These are phyloP conservation scores for Acanthochlamys bracteata DNA, from an alignment of 106 monocot genomes.

Conservation along the genomic window DNA sequence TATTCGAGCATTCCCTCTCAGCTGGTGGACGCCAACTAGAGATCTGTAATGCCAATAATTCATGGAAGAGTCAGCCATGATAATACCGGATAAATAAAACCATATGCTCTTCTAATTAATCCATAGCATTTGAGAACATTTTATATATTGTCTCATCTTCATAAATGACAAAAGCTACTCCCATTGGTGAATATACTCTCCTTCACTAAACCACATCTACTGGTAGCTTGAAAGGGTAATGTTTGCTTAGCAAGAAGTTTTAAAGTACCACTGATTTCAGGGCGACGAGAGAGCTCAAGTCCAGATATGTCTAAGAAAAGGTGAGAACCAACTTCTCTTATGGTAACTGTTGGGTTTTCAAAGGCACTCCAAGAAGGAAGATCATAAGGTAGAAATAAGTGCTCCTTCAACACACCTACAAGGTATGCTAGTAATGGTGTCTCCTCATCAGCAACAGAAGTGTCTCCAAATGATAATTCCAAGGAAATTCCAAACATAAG, in stretches of 20 bases:
- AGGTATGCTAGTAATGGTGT: too few relatives aligned
- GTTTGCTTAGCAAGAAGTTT: slow-evolving; percentile 68
- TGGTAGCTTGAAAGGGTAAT: slow-evolving; percentile 78
- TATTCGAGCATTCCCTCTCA: slow-evolving; percentile 41
- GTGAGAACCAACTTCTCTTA: slow-evolving; percentile 57
- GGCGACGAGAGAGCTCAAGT: slow-evolving; percentile 82
- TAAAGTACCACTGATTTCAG: slow-evolving; percentile 77
- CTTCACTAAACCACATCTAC: slow-evolving; percentile 86
- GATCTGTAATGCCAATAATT: slow-evolving; percentile 82
- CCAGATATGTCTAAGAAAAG: slow-evolving; percentile 85
- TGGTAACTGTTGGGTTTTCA: slow-evolving; percentile 51
- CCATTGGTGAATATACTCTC: slow-evolving; percentile 90
- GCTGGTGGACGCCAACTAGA: slow-evolving; percentile 43
- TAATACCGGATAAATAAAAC: slow-evolving; percentile 77
- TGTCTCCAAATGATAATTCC: too few relatives aligned
- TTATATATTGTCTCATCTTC: slow-evolving; percentile 57
- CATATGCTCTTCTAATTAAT: slow-evolving; percentile 68
- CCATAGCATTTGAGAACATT: slow-evolving; percentile 62
- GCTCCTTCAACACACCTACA: too few relatives aligned
- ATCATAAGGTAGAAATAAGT: too few relatives aligned
- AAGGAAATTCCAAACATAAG: slow-evolving; percentile 55
- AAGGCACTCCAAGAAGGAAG: slow-evolving; percentile 45
- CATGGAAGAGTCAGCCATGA: slow-evolving; percentile 87
- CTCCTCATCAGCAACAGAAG: too few relatives aligned
- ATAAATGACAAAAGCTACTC: slow-evolving; percentile 84